Conservation (phyloP, 169 alveolate genomes). For the Plasmodium inui region DNA sequence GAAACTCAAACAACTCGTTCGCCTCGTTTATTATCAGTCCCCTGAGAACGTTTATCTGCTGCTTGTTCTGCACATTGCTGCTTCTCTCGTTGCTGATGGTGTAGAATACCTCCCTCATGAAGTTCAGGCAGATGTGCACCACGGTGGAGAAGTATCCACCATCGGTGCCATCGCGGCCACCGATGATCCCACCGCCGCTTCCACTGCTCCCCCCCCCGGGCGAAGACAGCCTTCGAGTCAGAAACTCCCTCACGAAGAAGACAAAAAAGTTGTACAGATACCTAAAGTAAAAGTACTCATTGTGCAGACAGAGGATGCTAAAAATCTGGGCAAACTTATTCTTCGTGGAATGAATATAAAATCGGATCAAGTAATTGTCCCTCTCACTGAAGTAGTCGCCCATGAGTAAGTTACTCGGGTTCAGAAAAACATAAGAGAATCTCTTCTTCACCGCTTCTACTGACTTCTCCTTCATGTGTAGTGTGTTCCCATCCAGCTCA, state of each 20-base stretch:
- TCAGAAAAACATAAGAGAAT: not conserved
- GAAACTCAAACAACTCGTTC: conserved; percentile 24
- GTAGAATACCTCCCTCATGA: conserved; percentile 38
- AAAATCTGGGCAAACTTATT: conserved; percentile 60
- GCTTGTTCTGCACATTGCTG: conserved; percentile 5
- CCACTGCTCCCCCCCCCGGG: not conserved
- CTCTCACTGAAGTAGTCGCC: not conserved
- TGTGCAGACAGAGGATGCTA: conserved; percentile 39
- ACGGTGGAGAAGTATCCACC: not conserved
- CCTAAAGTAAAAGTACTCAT: conserved; percentile 42
- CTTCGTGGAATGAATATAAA: conserved; percentile 8
- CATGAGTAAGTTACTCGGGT: not conserved
- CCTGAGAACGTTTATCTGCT: conserved; percentile 27
- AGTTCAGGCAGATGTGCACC: conserved; percentile 55
- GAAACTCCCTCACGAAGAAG: conserved; percentile 18
- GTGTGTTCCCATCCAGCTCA: not conserved
- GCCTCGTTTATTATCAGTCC: conserved; percentile 14
- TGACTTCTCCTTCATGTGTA: conserved; percentile 32
- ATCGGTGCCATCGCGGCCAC: not conserved
- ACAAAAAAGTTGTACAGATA: conserved; percentile 24
- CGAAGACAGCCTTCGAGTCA: not conserved
- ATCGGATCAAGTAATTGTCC: conserved; percentile 16
- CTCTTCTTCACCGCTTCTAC: conserved; percentile 11
- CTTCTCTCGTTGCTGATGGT: conserved; percentile 34
- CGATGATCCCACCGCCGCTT: not conserved